Evolutionary conservation across 495 filamentous ascomycete species (phyloP), one percentile per base, ranked within the genome.

Genomic region (Neurospora africana): DNA sequence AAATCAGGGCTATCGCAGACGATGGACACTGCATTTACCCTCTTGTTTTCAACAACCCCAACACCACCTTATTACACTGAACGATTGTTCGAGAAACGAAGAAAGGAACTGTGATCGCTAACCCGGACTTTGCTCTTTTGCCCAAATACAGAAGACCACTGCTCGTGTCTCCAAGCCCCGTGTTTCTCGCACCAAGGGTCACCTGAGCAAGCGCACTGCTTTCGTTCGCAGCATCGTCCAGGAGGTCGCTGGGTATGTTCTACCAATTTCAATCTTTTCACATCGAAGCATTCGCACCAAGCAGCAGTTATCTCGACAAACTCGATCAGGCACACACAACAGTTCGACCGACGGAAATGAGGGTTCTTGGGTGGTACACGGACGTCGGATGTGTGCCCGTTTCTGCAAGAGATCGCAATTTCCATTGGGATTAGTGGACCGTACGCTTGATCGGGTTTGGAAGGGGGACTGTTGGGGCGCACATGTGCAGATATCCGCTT

Each of bases 151-250:
- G 93, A 97, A 97, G 91, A 94, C 94, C 84, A 97, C 93, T 76
- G 85, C 92, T 75, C 89, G 93, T 80, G 90, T 90, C 81, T 86
- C 88, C 82, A 97, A 97, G 88, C 90, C 89, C 81, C 89, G 91
- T 77, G 90, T 97, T 81, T 95, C 92, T 79, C 88, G 92, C 74
- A 91, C 89, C 82, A 97, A 97, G 87, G 95, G 95, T 76, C 89
- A 93, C 81, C 86, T 94, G 81, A 95, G 92, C 84, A 94, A 93
- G 88, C 88, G 92, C 75, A 98, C 95, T 75, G 89, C 90, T 74
- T 98, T 98, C 85, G 95, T 97, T 67, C 81, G 83, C 40, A 92
- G 95, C 80, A 92, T 98, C 82, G 92, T 97, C 80, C 95, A 93
- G 87, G 95, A 98, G 86, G 95, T 98, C 80, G 85, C 91, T 81